Base-by-base conservation (phyloP, 352 stramenopile genomes). In the Thalassiosira mediterranea region DNA sequence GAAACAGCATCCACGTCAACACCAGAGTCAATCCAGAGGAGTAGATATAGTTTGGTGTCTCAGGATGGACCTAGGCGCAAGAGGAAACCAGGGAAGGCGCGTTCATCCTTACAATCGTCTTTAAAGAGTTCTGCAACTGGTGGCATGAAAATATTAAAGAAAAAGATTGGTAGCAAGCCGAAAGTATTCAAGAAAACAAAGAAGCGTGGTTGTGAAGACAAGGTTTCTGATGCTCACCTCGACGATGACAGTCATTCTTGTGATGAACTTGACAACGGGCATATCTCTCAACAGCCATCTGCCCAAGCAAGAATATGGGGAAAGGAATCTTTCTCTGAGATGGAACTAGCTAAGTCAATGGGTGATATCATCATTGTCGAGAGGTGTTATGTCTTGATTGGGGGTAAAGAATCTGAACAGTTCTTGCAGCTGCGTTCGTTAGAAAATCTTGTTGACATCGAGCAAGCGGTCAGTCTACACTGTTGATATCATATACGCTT, bases 401-500 rank as follows among this genome's bases (percentile, higher is more conserved):
- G 78, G 52, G 75, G 51, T 11, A 64, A 37, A 56, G 53, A 77
- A 46, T 28, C 71, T 38, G 66, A 86, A 38, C 62, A 72, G 32
- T 72, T 52, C 29, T 40, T 86, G 5, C 74, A 81, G 19, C 77
- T 83, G 42, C 65, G 48, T 66, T 64, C 66, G 21, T 64, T 86
- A 15, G 72, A 86, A 25, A 81, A 86, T 66, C 68, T 86, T 10
- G 72, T 86, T 29, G 38, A 86, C n/a, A 75, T 76, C 60, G 78
- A 86, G 47, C 63, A 72, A 65, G 56, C 76, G 48, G 70, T 76
- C 13, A 84, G 73, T 26, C 11, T 69, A 21, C 15, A 7, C 4
- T 29, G 17, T 53, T 19, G 15, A n/a, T n/a, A n/a, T 53, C 21
- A 7, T n/a, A 28, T 53, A 21, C 7, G 17, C 17, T 19, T 53